A percentile compares a stretch with the other conserved stretches of the same genome.
phyloP scores from a whole-genome alignment of 495 filamentous ascomycete species.

The Amphirosellinia nigrospora region DNA sequence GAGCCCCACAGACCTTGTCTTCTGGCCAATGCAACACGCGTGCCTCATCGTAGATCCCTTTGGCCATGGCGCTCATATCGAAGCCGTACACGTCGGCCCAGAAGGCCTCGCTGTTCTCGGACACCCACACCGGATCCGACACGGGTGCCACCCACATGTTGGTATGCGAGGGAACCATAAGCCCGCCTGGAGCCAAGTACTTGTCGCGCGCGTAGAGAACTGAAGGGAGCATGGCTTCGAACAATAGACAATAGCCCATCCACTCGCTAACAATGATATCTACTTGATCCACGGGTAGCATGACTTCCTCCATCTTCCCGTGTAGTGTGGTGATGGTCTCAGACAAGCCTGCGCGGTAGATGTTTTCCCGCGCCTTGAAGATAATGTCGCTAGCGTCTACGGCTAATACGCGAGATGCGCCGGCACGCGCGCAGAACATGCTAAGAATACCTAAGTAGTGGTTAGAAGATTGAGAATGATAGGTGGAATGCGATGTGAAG shows the following conservation, averaged over 20 bases:
- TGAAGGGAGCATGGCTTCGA: conserved; percentile 97
- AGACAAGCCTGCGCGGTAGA: conserved; percentile 82
- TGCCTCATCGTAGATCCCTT: conserved; percentile 80
- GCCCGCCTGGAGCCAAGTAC: conserved; percentile 82
- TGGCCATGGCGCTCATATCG: conserved; percentile 89
- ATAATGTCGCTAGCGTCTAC: conserved; percentile 98
- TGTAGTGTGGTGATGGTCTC: conserved; percentile 87
- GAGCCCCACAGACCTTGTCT: conserved; percentile 79
- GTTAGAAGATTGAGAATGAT: not conserved
- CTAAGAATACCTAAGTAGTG: conserved; percentile 51
- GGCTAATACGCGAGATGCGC: conserved; percentile 91
- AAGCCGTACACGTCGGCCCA: conserved; percentile 99
- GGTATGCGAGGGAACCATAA: conserved; percentile 91
- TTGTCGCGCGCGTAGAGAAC: conserved; percentile 92
- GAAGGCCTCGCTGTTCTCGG: conserved; percentile 83
- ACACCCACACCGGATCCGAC: conserved; percentile 85
- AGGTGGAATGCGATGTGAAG: conserved; percentile 18
- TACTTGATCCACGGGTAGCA: conserved; percentile 85
- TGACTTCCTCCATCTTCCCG: conserved; percentile 96
- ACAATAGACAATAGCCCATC: conserved; percentile 99
- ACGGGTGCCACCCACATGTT: conserved; percentile 90
- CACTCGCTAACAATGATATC: conserved; percentile 99
- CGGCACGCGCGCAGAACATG: conserved; percentile 96
- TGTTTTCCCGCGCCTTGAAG: conserved; percentile 90
- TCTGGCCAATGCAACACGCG: conserved; percentile 66